Percentiles rank a stretch among this genome's conserved stretches.
These are phyloP conservation scores for Eutypella sp. DNA, from an alignment of 2,329 filamentous ascomycete genomes.

Conservation along the genomic window DNA sequence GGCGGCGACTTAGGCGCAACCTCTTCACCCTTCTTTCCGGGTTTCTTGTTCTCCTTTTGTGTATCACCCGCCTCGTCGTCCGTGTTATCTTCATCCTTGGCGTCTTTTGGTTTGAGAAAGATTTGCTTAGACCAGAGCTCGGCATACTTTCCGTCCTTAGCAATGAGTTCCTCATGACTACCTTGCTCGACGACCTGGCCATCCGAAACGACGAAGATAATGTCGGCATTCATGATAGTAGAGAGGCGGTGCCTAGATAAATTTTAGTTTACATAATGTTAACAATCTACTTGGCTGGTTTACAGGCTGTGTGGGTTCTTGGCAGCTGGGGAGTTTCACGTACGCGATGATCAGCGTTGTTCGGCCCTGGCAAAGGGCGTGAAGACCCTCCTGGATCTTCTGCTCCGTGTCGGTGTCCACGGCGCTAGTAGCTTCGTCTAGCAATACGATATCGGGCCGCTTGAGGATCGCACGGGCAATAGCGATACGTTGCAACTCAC, in stretches of 20 bases:
- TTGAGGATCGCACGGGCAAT: constrained; percentile 70
- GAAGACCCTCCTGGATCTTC: constrained; percentile 59
- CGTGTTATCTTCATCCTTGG: constrained; percentile 20
- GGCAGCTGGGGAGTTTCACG: no score
- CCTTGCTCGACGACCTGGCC: constrained; percentile 62
- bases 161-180: constrained; percentile 53
- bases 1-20: no score
- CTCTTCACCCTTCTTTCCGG: no score
- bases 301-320: no score
- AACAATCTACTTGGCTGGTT: no score
- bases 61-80: no score
- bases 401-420: constrained; percentile 68
- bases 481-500: constrained; percentile 61
- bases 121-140: constrained; percentile 62
- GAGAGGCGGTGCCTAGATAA: constrained; percentile 57
- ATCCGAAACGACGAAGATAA: constrained; percentile 60
- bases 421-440: constrained; percentile 76
- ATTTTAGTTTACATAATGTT: constrained; percentile 14
- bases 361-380: constrained; percentile 51
- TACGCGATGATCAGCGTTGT: constrained; percentile 64
- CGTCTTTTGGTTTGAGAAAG: constrained; percentile 46
- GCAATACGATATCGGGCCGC: constrained; percentile 67
- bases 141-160: constrained; percentile 55
- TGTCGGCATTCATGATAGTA: constrained; percentile 65
- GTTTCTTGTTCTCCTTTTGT: no score